Conservation (phyloP, 495 filamentous ascomycete species). For the Annulohypoxylon moriforme region DNA sequence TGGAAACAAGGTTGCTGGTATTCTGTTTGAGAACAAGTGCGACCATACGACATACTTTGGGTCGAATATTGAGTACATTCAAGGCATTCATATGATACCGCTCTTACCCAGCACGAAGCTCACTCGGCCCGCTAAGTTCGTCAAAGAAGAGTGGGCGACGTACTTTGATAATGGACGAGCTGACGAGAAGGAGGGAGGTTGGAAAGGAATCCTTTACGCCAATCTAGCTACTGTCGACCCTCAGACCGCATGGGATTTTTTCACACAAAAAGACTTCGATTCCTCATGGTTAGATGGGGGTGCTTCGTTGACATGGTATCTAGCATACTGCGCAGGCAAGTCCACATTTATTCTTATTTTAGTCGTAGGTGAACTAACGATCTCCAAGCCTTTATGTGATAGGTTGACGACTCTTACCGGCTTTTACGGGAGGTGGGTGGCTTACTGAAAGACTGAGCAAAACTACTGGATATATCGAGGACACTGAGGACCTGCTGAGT, state of each 20-base stretch:
- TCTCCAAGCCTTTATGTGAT: constrained; percentile 47
- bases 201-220: constrained; percentile 86
- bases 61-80: constrained; percentile 79
- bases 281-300: constrained; percentile 84
- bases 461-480: constrained; percentile 32
- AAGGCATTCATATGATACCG: constrained; percentile 98
- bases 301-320: constrained; percentile 87
- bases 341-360: constrained; percentile 10
- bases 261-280: constrained; percentile 73
- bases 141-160: constrained; percentile 84
- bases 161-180: constrained; percentile 75
- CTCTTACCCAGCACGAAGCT: constrained; percentile 77
- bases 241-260: constrained; percentile 75
- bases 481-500: constrained; percentile 9
- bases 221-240: constrained; percentile 87
- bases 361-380: constrained; percentile 21
- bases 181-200: constrained; percentile 73
- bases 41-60: constrained; percentile 97
- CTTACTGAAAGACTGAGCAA: background rate
- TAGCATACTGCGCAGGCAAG: constrained; percentile 78
- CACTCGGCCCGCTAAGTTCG: constrained; percentile 75
- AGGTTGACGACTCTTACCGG: background rate
- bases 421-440: constrained; percentile 7
- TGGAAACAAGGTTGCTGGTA: constrained; percentile 88
- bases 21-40: constrained; percentile 96